phyloP scores from a whole-genome alignment of 1,139 yeast species.

The Saccharomycopsis hybrid region DNA sequence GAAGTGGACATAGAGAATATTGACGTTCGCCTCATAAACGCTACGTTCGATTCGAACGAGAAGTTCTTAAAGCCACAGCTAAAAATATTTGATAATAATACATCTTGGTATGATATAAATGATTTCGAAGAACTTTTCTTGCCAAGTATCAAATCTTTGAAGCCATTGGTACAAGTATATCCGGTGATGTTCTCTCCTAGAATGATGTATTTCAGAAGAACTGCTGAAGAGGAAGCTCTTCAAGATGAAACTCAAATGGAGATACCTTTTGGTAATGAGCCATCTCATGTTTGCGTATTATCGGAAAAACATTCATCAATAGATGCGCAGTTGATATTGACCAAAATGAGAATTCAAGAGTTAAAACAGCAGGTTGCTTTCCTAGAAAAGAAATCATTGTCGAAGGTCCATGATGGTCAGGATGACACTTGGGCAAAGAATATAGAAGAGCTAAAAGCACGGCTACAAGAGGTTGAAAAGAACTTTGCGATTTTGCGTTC shows the following conservation, averaged over 20 bases:
- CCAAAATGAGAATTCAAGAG: slow-evolving; percentile 27
- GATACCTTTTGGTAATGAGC: slow-evolving; percentile 37
- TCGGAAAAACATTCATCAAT: slow-evolving; percentile 28
- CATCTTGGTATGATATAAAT: slow-evolving; percentile 70
- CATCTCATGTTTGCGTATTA: slow-evolving; percentile 61
- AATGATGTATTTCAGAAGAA: slow-evolving; percentile 64
- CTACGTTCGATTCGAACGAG: slow-evolving; percentile 49
- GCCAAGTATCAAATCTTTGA: slow-evolving; percentile 30
- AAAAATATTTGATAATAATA: slow-evolving; percentile 36
- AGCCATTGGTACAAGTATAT: slow-evolving; percentile 51
- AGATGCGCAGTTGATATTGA: slow-evolving; percentile 22
- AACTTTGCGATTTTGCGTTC: slow-evolving; percentile 36
- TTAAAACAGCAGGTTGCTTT: slow-evolving; percentile 24
- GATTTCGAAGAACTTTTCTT: slow-evolving; percentile 72
- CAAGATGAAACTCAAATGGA: not conserved
- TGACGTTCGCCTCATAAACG: slow-evolving; percentile 68
- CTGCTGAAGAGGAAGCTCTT: not conserved
- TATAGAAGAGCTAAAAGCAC: slow-evolving; percentile 26
- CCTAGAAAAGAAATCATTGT: not conserved
- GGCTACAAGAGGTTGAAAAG: slow-evolving; percentile 38
- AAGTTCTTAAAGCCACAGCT: slow-evolving; percentile 24
- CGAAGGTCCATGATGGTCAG: slow-evolving; percentile 6
- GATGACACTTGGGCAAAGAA: slow-evolving; percentile 23
- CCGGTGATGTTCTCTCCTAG: slow-evolving; percentile 74
- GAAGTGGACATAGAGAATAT: slow-evolving; percentile 61